These are phyloP conservation scores for Calendula officinalis DNA, from an alignment of 129 eudicot genomes.

Conservation along the genomic window DNA sequence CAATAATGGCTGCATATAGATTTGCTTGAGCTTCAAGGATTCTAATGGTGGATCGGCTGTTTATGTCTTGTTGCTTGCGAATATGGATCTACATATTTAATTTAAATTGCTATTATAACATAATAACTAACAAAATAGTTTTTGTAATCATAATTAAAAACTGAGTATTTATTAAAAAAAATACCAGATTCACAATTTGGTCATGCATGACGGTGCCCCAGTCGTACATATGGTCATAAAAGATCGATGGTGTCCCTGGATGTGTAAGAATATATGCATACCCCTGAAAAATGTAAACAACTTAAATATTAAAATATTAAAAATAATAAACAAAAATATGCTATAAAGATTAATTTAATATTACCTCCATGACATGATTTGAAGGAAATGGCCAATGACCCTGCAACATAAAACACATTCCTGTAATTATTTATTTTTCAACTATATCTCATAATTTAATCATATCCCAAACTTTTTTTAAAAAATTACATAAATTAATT, in stretches of 20 bases:
- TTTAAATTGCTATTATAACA: background rate
- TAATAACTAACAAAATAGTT: no score
- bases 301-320: conserved; percentile 5
- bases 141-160: background rate
- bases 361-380: conserved; percentile 85
- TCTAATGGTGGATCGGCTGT: conserved; percentile 68
- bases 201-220: conserved; percentile 67
- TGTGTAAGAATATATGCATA: conserved; percentile 90
- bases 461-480: background rate
- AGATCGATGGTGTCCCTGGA: conserved; percentile 85
- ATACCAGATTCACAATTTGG: conserved; percentile 81
- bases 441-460: background rate
- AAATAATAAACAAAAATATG: background rate
- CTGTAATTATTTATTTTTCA: background rate
- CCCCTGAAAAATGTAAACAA: conserved; percentile 48
- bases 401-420: conserved; percentile 32
- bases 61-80: conserved; percentile 59
- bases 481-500: background rate
- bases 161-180: background rate
- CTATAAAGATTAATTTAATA: background rate
- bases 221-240: conserved; percentile 88
- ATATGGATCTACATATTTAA: conserved; percentile 52
- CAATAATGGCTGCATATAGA: conserved; percentile 77
- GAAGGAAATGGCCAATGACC: conserved; percentile 88
- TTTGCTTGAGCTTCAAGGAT: conserved; percentile 75